Conservation (phyloP, 75 land plant genomes). For the Cunninghamia lanceolata region DNA sequence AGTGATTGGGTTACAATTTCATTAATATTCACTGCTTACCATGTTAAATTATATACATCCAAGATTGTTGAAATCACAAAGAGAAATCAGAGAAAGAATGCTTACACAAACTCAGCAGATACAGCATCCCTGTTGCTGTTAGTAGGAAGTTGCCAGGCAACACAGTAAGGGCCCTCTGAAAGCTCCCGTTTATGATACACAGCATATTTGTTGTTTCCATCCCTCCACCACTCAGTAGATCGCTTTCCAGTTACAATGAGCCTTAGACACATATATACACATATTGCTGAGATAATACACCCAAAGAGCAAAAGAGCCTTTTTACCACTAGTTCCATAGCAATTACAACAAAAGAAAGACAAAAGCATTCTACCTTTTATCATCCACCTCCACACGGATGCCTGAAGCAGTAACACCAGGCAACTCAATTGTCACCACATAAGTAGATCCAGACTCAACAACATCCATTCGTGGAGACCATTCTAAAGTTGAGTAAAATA, state of each 20-base stretch:
- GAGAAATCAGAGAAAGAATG: neutral
- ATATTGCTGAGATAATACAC: neutral
- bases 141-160: slow-evolving; percentile 67
- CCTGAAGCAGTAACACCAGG: slow-evolving; percentile 61
- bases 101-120: slow-evolving; percentile 82
- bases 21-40: neutral
- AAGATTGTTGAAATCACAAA: neutral
- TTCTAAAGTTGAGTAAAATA: slow-evolving; percentile 18
- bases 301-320: neutral
- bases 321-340: neutral
- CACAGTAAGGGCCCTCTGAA: slow-evolving; percentile 63
- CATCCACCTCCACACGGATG: slow-evolving; percentile 66
- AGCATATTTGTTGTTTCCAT: slow-evolving; percentile 18
- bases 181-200: slow-evolving; percentile 55
- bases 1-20: neutral
- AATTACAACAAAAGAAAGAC: neutral
- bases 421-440: slow-evolving; percentile 65
- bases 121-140: slow-evolving; percentile 55
- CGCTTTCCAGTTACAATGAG: slow-evolving; percentile 57
- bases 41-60: neutral
- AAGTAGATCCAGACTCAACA: slow-evolving; percentile 48
- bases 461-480: slow-evolving; percentile 89
- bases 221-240: slow-evolving; percentile 41
- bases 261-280: slow-evolving; percentile 19
- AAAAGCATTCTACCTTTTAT: slow-evolving; percentile 38